Evolutionary conservation across 331 rosid genomes (phyloP), one percentile per base, ranked within the genome.

Genomic region (Phaseolus coccineus): DNA sequence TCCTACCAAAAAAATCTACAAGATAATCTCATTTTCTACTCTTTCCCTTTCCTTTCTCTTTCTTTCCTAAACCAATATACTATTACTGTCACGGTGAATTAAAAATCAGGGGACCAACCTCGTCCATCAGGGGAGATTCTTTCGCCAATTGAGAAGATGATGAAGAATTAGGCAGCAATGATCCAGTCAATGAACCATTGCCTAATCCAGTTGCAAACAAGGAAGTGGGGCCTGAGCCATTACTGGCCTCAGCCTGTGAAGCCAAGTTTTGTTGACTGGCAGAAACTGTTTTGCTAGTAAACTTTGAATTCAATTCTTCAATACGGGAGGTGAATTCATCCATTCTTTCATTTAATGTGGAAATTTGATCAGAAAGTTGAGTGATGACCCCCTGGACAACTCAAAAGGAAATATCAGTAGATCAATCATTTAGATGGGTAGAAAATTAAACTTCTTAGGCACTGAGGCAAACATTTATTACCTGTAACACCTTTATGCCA

Each of bases 361-460:
- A 93, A 84, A 96, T 96, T 83, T 96, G 99, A 77, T 96, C 99
- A 1, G 99, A 93, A 56, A 96, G 99, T 71, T 95, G 99, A 57
- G 94, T 93, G 71, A 91, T 86, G 56, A 92, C 83, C 76, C 98
- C 98, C 99, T 96, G 87, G 61, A 78, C 70, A 76, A 67, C 84
- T 31, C 73, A 82, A 79, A 57, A 68, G 80, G 63, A 82, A 74
- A 65, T 77, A 69, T 69, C 46, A 66, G 65, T 63, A 19, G 74
- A 80, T 63, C 74, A 82, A 53, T 42, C 48, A 61, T 68, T 40
- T 31, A 24, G 28, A 69, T 68, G 74, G 44, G 25, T 56, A 48
- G 12, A 28, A 63, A 73, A 65, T 47, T 8, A 74, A 64, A 31
- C 66, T 56, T 48, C 40, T n/a, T 64, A 25, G 61, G 56, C 65